Evolutionary conservation across 768 basidiomycete genomes (phyloP).

Genomic region (Tulasnella sp.): DNA sequence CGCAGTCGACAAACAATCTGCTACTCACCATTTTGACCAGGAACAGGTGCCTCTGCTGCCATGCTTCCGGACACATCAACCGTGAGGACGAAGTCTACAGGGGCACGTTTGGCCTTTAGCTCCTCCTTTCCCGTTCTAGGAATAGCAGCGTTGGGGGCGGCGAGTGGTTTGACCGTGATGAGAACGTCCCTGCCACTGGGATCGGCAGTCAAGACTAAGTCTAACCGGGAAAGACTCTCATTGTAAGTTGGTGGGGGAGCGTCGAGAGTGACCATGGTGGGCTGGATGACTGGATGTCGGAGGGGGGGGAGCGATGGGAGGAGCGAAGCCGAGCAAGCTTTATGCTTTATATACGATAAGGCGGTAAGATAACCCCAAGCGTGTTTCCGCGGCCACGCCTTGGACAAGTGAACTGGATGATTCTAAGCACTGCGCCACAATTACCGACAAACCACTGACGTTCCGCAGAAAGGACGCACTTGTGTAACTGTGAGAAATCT

Average conservation of each 20-base stretch:
- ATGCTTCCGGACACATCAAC: slow-evolving; percentile 28
- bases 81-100: slow-evolving; percentile 28
- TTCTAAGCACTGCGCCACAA: too few relatives aligned
- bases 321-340: too few relatives aligned
- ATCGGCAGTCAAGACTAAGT: not conserved
- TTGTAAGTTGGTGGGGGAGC: not conserved
- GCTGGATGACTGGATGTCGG: too few relatives aligned
- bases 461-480: too few relatives aligned
- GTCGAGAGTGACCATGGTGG: not conserved
- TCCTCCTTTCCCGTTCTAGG: not conserved
- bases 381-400: too few relatives aligned
- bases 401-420: too few relatives aligned
- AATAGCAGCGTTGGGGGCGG: not conserved
- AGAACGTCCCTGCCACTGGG: not conserved
- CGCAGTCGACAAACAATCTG: not conserved
- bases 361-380: too few relatives aligned
- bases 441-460: too few relatives aligned
- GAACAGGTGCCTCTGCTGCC: slow-evolving; percentile 18
- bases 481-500: too few relatives aligned
- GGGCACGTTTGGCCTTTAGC: slow-evolving; percentile 15
- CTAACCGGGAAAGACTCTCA: not conserved
- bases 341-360: too few relatives aligned
- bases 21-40: slow-evolving; percentile 22
- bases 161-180: slow-evolving; percentile 10
- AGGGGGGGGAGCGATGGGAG: not conserved